phyloP scores from a whole-genome alignment of 176 grass and related monocot species.

The Eragrostis curvula region DNA sequence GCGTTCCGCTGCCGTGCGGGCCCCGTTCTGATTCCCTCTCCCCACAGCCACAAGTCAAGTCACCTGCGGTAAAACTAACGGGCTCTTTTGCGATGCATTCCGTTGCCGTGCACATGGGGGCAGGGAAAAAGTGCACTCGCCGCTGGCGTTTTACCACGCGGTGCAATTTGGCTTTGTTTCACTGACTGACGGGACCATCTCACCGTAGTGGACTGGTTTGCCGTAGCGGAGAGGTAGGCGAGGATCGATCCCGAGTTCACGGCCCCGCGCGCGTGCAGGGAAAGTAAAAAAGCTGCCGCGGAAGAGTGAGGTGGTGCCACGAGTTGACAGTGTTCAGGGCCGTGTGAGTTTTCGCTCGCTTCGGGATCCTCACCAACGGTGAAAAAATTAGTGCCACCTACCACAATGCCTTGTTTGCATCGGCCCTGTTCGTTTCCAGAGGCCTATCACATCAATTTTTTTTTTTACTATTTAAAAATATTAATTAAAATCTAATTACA shows the following conservation, averaged over 20 bases:
- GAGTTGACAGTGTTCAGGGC: conserved; percentile 21
- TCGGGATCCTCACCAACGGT: conserved; percentile 29
- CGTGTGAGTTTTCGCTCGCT: not conserved
- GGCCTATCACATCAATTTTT: too few species aligned
- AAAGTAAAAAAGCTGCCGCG: conserved; percentile 39
- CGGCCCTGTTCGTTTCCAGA: too few species aligned
- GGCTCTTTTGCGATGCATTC: not conserved
- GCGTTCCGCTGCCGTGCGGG: not conserved
- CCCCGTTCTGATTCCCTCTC: rapidly evolving
- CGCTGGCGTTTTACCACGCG: not conserved
- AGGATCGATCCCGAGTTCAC: too few species aligned
- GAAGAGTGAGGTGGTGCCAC: conserved; percentile 12
- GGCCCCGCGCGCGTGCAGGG: conserved; percentile 6
- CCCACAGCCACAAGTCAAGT: conserved; percentile 28
- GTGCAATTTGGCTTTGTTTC: not conserved
- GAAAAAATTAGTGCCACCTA: not conserved
- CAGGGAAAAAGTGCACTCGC: not conserved
- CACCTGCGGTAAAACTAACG: conserved; percentile 22
- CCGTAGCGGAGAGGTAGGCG: too few species aligned
- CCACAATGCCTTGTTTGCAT: too few species aligned
- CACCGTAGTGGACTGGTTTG: not conserved
- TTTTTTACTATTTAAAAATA: too few species aligned
- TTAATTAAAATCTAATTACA: too few species aligned
- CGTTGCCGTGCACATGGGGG: conserved; percentile 38
- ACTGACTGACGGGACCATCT: not conserved